phyloP scores from a whole-genome alignment of 257 asterid genomes.

The Henckelia pumila region DNA sequence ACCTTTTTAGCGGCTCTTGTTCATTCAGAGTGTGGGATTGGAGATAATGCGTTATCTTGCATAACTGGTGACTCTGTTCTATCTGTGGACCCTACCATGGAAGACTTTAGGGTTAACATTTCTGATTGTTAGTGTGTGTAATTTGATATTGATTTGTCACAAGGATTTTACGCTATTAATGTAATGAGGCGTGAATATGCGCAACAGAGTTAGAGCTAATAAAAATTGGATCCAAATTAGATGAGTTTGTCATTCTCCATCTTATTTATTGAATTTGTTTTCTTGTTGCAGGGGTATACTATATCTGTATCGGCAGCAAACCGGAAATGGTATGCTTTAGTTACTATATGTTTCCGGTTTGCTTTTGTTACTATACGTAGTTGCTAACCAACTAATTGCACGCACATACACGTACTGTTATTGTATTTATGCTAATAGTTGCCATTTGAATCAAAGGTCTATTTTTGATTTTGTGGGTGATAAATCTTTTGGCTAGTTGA shows the following conservation, averaged over 20 bases:
- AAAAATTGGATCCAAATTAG: neutral
- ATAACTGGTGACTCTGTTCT: conserved; percentile 5
- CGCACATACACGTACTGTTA: conserved; percentile 5
- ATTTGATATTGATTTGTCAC: conserved; percentile 6
- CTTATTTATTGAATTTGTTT: conserved; percentile 26
- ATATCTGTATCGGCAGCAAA: conserved; percentile 61
- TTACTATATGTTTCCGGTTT: conserved; percentile 41
- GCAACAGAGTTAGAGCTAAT: conserved; percentile 17
- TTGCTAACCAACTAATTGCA: neutral
- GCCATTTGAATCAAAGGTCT: neutral
- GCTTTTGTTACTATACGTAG: conserved; percentile 19
- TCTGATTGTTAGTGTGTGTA: neutral
- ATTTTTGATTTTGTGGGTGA: neutral
- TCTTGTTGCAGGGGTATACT: conserved; percentile 70
- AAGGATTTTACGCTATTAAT: conserved; percentile 5
- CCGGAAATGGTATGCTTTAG: conserved; percentile 69
- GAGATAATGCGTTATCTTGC: neutral
- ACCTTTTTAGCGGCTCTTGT: no score
- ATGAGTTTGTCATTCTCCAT: conserved; percentile 13
- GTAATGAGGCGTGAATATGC: conserved; percentile 7
- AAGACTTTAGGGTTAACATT: neutral
- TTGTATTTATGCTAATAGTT: neutral
- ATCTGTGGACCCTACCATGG: neutral
- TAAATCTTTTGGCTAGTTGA: conserved; percentile 6
- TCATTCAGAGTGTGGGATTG: neutral